Evolutionary conservation across 1,284 basidiomycete genomes (phyloP), one percentile per base, ranked within the genome.

Genomic region (Cutaneotrichosporon cyanovorans): DNA sequence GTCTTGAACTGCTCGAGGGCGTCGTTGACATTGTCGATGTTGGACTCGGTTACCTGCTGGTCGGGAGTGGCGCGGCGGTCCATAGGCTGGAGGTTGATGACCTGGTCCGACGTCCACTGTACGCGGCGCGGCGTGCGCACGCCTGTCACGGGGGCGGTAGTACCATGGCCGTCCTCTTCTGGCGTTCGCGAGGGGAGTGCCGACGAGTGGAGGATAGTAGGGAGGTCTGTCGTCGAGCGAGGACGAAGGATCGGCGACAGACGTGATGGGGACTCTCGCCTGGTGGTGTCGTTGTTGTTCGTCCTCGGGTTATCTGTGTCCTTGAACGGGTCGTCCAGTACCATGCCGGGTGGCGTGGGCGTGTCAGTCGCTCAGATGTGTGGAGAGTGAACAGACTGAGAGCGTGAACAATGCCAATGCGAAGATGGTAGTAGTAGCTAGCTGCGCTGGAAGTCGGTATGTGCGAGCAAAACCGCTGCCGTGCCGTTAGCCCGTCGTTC

Each of bases 61-160:
- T 51, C 44, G 14, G 46, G 33, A 1, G 34, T n/a, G 14, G 48
- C 37, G 15, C 57, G 37, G 6, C 52, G 44, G 12, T 57, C 52
- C 20, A 69, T 52, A 21, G 66, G 59, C 7, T 68, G 63, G 35
- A 72, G 59, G 45, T 70, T 54, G 42, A 54, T 35, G n/a, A 54
- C 63, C 12, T 62, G 62, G 37, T 71, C 65, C 11, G 59, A 50
- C 1, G 58, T 67, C 66, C 66, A 72, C 48, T 72, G 68, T 4
- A 70, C 69, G 6, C 69, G 58, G 18, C 63, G 56, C 2, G 68
- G 66, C 0, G 65, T 68, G 51, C 65, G 67, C 5, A 50, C 30
- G 8, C 65, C 67, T 4, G 55, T 37, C 12, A 28, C 12, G 8
- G 25, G 25, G 25, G 12, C 12, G 7, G 25, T 28, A 7, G 25